Evolutionary conservation across 2,329 filamentous ascomycete species (phyloP), one percentile per base, ranked within the genome.

Genomic region (Myriosclerotinia duriaeana): DNA sequence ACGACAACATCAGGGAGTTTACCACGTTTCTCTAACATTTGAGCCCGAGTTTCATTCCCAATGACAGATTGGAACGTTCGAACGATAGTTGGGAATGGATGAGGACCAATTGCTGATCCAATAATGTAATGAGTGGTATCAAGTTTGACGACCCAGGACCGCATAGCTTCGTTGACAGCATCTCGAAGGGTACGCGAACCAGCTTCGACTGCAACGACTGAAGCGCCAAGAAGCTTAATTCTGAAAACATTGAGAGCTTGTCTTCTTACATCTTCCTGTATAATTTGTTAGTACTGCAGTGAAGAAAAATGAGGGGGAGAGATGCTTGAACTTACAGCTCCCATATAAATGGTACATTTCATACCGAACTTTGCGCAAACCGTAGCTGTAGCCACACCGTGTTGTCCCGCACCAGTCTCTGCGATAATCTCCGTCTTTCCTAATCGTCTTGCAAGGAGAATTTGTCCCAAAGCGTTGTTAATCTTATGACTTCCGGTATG

Each of bases 401-500:
- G 95, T 80, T 99, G 95, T 22, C 95, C 95, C 64, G 95, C 95
- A 72, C 95, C 95, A 20, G 95, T 99, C 81, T 99, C 95, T 59
- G 95, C 95, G 73, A 99, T 99, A 74, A 99, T 98, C 78, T 93
- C 90, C 7, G 89, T 97, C 85, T 99, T 99, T 61, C 95, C 95
- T 59, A 99, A 80, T 69, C 92, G 85, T 73, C 85, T 85, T 1
- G 95, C 95, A 50, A 99, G 82, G 17, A 99, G 85, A 59, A 97
- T 88, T 79, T 99, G 95, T 2, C 95, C 95, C 11, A 99, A 83
- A 0, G 95, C 95, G 75, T 99, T 99, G 83, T 99, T 99, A 83
- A 99, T 98, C 85, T 99, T 99, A 84, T 99, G 95, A 70, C 91
- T 96, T 72, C 95, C 95, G 11, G 95, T 98, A 78, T 99, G 95